phyloP scores from a whole-genome alignment of 2,329 filamentous ascomycete species.

The Aspergillus ochraceus region DNA sequence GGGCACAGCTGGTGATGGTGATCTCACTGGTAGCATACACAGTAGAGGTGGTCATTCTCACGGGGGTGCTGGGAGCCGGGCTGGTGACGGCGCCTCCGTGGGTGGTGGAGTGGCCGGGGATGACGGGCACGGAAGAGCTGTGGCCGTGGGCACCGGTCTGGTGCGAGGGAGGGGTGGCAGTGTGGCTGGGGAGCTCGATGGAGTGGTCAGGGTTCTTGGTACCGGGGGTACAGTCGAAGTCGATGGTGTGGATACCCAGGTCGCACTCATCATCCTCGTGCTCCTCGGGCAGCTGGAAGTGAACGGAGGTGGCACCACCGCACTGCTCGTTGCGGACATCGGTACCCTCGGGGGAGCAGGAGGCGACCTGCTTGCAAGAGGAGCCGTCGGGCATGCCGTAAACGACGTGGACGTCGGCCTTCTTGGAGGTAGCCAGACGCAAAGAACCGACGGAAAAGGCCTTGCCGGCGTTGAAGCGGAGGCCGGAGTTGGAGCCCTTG shows the following conservation, averaged over 20 bases:
- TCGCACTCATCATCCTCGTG: conserved; percentile 62
- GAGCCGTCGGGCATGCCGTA: conserved; percentile 83
- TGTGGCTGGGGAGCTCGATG: conserved; percentile 7
- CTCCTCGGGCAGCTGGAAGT: conserved; percentile 62
- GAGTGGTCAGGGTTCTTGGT: conserved; percentile 13
- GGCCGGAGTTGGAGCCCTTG: conserved; percentile 47
- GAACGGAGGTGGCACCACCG: conserved; percentile 82
- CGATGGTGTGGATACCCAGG: conserved; percentile 54
- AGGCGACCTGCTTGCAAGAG: conserved; percentile 73
- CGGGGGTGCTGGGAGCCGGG: conserved; percentile 19
- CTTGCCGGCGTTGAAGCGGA: conserved; percentile 58
- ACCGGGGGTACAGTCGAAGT: conserved; percentile 30
- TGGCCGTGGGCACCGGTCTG: conserved; percentile 19
- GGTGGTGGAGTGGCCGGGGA: conserved; percentile 17
- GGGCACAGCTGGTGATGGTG: conserved; percentile 43
- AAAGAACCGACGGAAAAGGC: conserved; percentile 76
- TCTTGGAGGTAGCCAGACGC: conserved; percentile 71
- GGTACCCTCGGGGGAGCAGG: conserved; percentile 67
- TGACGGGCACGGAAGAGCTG: conserved; percentile 16
- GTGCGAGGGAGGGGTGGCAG: conserved; percentile 16
- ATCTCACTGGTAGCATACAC: conserved; percentile 38
- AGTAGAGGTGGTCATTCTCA: conserved; percentile 36
- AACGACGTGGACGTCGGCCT: conserved; percentile 79
- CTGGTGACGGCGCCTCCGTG: conserved; percentile 12
- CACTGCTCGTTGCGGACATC: conserved; percentile 82